Evolutionary conservation across 2,329 filamentous ascomycete genomes (phyloP).

Genomic region (Curvularia verruculosa): DNA sequence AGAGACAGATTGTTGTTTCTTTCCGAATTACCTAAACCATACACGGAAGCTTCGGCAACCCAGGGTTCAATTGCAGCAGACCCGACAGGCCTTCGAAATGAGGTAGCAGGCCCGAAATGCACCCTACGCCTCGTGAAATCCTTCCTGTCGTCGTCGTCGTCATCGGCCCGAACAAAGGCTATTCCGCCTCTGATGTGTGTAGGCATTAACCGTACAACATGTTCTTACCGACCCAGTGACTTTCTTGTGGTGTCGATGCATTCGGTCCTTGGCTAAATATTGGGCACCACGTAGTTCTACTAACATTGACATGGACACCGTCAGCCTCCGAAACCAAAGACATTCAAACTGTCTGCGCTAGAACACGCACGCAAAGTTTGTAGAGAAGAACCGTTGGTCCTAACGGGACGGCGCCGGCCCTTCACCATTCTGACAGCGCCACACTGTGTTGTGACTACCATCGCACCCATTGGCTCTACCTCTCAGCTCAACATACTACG

Average conservation of each 20-base stretch:
- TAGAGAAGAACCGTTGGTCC: background rate
- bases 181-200: background rate
- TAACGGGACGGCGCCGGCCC: background rate
- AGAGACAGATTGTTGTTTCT: background rate
- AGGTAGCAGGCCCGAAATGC: background rate
- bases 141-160: background rate
- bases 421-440: background rate
- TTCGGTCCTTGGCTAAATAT: background rate
- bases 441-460: background rate
- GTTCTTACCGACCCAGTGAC: background rate
- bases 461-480: background rate
- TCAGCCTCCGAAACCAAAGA: too few species aligned
- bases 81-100: background rate
- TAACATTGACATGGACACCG: too few species aligned
- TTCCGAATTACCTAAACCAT: slow-evolving; percentile 1
- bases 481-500: background rate
- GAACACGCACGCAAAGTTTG: background rate
- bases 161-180: background rate
- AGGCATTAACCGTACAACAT: background rate
- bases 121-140: background rate
- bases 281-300: too few species aligned
- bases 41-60: background rate
- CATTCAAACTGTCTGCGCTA: background rate
- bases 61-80: background rate
- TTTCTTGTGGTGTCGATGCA: background rate